Base-by-base conservation (phyloP, 2,329 filamentous ascomycete genomes). In the Phialophora verrucosa region DNA sequence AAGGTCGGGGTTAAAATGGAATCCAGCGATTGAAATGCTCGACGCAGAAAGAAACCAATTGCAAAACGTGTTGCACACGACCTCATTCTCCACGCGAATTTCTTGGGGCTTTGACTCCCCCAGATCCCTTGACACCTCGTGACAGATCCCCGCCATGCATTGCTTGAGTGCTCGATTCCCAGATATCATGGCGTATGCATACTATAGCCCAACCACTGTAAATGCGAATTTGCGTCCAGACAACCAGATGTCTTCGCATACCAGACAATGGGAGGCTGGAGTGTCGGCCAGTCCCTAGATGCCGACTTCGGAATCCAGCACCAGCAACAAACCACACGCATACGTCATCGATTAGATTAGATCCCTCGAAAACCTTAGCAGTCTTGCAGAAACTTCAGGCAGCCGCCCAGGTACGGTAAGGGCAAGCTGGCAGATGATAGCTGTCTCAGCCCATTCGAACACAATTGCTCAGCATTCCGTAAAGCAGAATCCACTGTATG, bases 391-490 rank as follows among this genome's bases (percentile, higher is more conserved):
- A 61, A 44, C 58, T 62, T 58, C 59, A 65, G 63, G 63, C 59
- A 62, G 59, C 63, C 35, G 60, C 32, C 60, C n/a, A 10, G 25
- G 38, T 25, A 49, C 11, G 31, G 31, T 10, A n/a, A 29, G 38
- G 38, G 14, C 12, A 29, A 17, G 20, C 57, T 50, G 2, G 27
- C 56, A 49, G 27, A 47, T 17, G 17, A n/a, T 11, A 2, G 38
- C 17, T 12, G 38, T 44, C 38, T 44, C 38, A n/a, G 17, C 38
- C 38, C 17, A 44, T 44, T n/a, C 38, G 12, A 57, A 59, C 10
- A n/a, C 49, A 29, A 17, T 62, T 62, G 57, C 35, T 67, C 62
- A 62, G 58, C 58, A 64, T 62, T 55, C 42, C 50, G 42, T 67
- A 67, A 67, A 62, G 27, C 38, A 42, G 25, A 56, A 58, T 60